Percentiles rank a stretch among this genome's conserved stretches.
Evolutionary conservation across 805 yeast species (phyloP).

Genomic region (Saturnispora diversa): DNA sequence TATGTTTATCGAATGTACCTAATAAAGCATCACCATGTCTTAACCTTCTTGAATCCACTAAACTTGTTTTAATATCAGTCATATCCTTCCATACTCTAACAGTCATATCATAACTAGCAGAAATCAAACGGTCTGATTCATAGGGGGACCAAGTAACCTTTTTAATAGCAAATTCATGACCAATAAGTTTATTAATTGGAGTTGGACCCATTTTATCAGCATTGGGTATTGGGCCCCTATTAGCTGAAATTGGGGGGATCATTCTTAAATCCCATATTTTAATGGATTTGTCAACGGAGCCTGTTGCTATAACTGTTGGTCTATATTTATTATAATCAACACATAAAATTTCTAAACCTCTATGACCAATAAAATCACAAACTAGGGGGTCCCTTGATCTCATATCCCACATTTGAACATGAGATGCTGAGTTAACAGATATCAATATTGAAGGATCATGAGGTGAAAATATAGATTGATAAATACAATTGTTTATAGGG

Average conservation of each 20-base stretch:
- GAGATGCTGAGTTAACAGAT: conserved; percentile 68
- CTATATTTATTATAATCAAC: conserved; percentile 91
- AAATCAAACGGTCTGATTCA: conserved; percentile 55
- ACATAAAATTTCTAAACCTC: conserved; percentile 70
- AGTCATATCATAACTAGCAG: conserved; percentile 89
- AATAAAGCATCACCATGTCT: conserved; percentile 44
- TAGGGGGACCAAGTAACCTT: conserved; percentile 89
- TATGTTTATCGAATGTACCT: conserved; percentile 58
- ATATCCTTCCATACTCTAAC: conserved; percentile 77
- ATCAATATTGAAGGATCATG: conserved; percentile 66
- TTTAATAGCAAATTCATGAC: conserved; percentile 86
- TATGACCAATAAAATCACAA: conserved; percentile 60
- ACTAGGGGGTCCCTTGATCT: conserved; percentile 58
- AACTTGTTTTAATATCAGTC: conserved; percentile 49
- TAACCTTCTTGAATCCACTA: conserved; percentile 37
- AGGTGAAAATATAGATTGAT: conserved; percentile 76
- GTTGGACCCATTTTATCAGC: conserved; percentile 42
- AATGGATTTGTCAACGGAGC: conserved; percentile 83
- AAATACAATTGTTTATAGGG: conserved; percentile 51
- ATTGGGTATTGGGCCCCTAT: conserved; percentile 1
- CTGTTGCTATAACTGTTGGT: conserved; percentile 70
- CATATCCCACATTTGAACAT: conserved; percentile 73
- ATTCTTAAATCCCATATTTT: conserved; percentile 85
- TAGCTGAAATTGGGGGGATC: conserved; percentile 29
- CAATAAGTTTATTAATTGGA: conserved; percentile 69